Base-by-base conservation (phyloP, 805 yeast genomes). In the Deakozyma indianensis region DNA sequence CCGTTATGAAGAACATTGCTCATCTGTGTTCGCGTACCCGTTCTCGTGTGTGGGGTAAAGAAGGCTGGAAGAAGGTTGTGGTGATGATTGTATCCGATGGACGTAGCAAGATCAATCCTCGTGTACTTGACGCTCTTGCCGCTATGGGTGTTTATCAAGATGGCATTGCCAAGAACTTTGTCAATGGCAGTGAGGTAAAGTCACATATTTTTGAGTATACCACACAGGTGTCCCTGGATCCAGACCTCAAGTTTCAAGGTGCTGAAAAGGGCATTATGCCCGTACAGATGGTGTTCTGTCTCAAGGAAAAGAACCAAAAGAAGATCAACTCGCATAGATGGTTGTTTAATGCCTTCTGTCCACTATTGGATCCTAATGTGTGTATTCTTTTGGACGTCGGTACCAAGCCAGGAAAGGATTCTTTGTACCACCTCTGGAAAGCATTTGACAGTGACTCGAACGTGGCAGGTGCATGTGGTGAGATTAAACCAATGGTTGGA, bases 381-480 rank as follows among this genome's bases (percentile, higher is more conserved):
- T 79, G 90, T 46, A 77, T 86, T 4, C 65, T 92, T 49, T 71
- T 92, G 43, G 99, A 92, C 69, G 98, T 92, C n/a, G 99, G 99
- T 50, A 92, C 99, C 0, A 78, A 81, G 56, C 94, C 97, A n/a
- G 87, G 86, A 51, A 74, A 75, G 42, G 78, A 82, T 45, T 90
- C 97, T 0, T 69, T 90, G 22, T 94, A 92, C 58, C 92, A 90
- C 54, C 68, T 92, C 48, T 92, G 99, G 99, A 92, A 92, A 63
- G 94, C 96, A 0, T 92, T 92, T 62, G 98, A 92, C 62, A 74
- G 78, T 53, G 96, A 92, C 59, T 87, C 96, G 1, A 88, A 90
- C 56, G 95, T 92, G 45, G 99, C 96, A 0, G 99, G 99, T 51
- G 98, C 95, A 1, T 96, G 97, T 14, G 99, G 99, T 50, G 97